Percentiles rank a stretch among this genome's conserved stretches.
Evolutionary conservation across 148 eudicot genomes (phyloP).

Genomic region (Rhododendron mucronatum): DNA sequence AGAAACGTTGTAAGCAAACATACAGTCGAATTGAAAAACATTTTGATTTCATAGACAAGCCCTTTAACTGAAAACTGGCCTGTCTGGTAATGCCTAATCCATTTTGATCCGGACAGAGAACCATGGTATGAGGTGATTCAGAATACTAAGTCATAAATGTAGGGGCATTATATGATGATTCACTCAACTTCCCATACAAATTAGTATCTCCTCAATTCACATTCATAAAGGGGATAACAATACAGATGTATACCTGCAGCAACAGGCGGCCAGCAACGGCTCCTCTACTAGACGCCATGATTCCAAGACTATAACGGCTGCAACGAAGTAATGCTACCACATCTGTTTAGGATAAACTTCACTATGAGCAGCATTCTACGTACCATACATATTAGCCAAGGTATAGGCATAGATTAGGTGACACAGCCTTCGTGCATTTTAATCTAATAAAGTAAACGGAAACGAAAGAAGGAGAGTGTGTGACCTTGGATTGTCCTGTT

Average conservation of each 20-base stretch:
- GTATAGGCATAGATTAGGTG: not conserved
- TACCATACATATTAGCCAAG: not conserved
- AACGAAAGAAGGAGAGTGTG: not conserved
- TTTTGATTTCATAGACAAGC: not conserved
- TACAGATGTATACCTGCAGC: conserved; percentile 50
- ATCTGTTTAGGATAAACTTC: conserved; percentile 38
- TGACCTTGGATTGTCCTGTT: conserved; percentile 85
- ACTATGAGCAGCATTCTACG: not conserved
- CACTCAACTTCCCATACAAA: not conserved
- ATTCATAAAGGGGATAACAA: not conserved
- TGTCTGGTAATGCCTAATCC: not conserved
- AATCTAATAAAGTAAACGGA: not conserved
- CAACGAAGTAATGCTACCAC: conserved; percentile 92
- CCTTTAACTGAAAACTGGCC: not conserved
- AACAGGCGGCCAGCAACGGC: conserved; percentile 77
- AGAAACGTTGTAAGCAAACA: not conserved
- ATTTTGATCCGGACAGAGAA: not conserved
- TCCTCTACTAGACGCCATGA: conserved; percentile 97
- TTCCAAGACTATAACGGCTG: conserved; percentile 92
- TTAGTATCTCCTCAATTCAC: not conserved
- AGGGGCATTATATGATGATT: not conserved
- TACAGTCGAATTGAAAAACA: not conserved
- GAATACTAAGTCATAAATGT: not conserved
- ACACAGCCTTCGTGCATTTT: not conserved
- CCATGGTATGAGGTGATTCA: not conserved